These are phyloP conservation scores for Thraustochytrium striatum DNA, from an alignment of 352 stramenopile species.

Conservation along the genomic window DNA sequence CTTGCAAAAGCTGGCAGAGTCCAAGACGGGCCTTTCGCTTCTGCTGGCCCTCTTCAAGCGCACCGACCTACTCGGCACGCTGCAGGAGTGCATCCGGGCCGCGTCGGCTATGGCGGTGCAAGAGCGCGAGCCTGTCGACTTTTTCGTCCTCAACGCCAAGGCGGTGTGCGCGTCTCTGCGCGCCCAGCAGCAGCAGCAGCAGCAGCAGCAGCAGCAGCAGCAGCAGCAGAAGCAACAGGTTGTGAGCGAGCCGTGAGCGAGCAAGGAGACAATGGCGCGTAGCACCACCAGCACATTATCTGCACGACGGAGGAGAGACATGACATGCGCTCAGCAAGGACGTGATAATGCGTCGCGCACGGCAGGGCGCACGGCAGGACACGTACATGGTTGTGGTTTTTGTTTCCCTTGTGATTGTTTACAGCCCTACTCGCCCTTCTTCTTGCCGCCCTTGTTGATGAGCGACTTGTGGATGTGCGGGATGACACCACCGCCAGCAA, in stretches of 20 bases:
- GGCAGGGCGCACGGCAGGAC: no score
- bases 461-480: conserved; percentile 99
- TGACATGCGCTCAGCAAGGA: background rate
- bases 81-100: conserved; percentile 10
- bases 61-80: conserved; percentile 2
- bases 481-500: conserved; percentile 99
- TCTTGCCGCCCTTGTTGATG: conserved; percentile 87
- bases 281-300: background rate
- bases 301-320: background rate
- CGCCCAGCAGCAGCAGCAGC: no score
- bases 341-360: background rate
- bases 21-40: background rate
- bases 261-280: background rate
- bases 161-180: no score
- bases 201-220: no score
- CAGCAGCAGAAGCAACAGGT: background rate
- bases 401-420: background rate
- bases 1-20: conserved; percentile 10
- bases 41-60: background rate
- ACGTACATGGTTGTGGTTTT: background rate
- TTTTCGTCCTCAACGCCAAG: conserved; percentile 12
- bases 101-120: background rate
- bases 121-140: background rate
- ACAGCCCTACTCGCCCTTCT: conserved; percentile 52
- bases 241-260: background rate